Base-by-base conservation (phyloP, 2,329 filamentous ascomycete species). In the Juglanconis sp. region DNA sequence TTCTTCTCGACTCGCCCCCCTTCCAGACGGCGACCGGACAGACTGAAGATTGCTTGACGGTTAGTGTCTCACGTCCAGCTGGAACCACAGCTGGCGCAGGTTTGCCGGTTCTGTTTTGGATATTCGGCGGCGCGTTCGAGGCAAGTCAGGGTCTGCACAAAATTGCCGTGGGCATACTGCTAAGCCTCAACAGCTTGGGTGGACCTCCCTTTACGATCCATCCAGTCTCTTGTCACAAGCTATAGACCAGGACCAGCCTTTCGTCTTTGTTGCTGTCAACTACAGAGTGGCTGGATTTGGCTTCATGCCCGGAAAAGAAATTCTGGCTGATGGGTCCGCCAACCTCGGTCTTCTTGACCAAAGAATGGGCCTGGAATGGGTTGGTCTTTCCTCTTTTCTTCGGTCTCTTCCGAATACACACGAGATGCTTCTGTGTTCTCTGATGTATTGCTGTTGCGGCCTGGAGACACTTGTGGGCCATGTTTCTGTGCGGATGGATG, bases 331-430 rank as follows among this genome's bases (percentile, higher is more conserved):
- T 63, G 88, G 88, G 1, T 81, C 86, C 2, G 73, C 87, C 3
- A 94, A 93, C 68, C 71, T 91, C 3, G 90, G 90, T 3, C 79
- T 91, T 3, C 77, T 89, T 0, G 90, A 94, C 68, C 89, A 93
- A 67, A 80, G 88, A 38, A 79, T 89, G 64, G 90, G 83, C 0
- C 77, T 94, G 6, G 75, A 92, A 69, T 94, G 90, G 90, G 83
- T 56, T 34, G 7, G 40, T 44, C 5, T 13, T 44, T 13, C 10
- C 15, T 44, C 40, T n/a, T 5, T 44, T 44, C 5, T n/a, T 13
- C 15, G 15, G 5, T 44, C 17, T 17, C 40, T 15, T 13, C 11
- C 40, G 15, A 44, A 44, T 13, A 44, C 15, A 24, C 17, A 24
- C 17, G 17, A 24, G 17, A 24, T 24, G 17, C 17, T 24, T 24